These are phyloP conservation scores for Schwanniomyces polymorphus DNA, from an alignment of 805 yeast species.

Conservation along the genomic window DNA sequence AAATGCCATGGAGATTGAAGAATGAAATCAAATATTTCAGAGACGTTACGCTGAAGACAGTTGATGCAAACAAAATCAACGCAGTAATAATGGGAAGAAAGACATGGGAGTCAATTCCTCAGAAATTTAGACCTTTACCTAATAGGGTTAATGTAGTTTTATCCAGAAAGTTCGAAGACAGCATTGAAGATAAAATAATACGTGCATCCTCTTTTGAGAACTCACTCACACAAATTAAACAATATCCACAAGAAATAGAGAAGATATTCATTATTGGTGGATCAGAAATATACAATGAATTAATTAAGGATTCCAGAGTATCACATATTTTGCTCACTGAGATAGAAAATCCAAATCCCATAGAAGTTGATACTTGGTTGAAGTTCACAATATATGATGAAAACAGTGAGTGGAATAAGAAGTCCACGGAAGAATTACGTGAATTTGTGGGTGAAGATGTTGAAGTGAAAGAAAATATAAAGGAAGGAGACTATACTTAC, in stretches of 20 bases:
- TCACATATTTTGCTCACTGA: conserved; percentile 70
- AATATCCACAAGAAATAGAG: conserved; percentile 33
- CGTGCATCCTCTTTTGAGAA: conserved; percentile 27
- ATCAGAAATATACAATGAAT: conserved; percentile 73
- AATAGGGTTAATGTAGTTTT: conserved; percentile 74
- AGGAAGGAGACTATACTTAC: conserved; percentile 46
- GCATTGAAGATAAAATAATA: conserved; percentile 20
- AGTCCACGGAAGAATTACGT: conserved; percentile 31
- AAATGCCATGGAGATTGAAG: conserved; percentile 83
- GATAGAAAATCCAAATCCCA: conserved; percentile 38
- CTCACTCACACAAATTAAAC: conserved; percentile 16
- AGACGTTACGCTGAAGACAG: conserved; percentile 58
- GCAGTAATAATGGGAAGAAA: conserved; percentile 95
- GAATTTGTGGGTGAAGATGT: conserved; percentile 32
- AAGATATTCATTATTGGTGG: conserved; percentile 89
- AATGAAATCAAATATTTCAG: conserved; percentile 86
- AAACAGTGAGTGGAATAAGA: conserved; percentile 34
- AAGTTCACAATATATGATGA: conserved; percentile 26
- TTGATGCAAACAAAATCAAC: conserved; percentile 40
- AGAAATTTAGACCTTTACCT: conserved; percentile 78
- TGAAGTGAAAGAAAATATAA: conserved; percentile 33
- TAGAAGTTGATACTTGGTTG: conserved; percentile 74
- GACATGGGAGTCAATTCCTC: conserved; percentile 94
- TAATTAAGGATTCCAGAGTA: conserved; percentile 44
- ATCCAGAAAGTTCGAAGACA: conserved; percentile 45